A percentile compares a stretch with the other conserved stretches of the same genome.
Evolutionary conservation across 768 basidiomycete genomes (phyloP).

Genomic region (Inosperma sp.): DNA sequence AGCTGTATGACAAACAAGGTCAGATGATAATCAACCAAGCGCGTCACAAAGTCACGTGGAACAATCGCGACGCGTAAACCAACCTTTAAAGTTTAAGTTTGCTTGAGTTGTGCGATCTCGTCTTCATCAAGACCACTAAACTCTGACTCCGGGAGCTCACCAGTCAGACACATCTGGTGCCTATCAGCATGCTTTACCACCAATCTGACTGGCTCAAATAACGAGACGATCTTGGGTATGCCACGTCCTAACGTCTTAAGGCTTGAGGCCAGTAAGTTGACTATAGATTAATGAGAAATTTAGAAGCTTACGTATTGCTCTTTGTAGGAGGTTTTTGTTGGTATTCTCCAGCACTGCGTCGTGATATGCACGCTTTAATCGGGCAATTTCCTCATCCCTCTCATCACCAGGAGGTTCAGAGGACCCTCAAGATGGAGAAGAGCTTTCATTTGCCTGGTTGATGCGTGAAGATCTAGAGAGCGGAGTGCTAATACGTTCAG

Average conservation of each 20-base stretch:
- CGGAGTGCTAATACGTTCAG: too few species aligned
- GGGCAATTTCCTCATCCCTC: conserved; percentile 2
- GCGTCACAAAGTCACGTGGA: too few species aligned
- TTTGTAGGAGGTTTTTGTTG: conserved; percentile 1
- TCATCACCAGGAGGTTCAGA: not conserved
- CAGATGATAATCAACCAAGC: not conserved
- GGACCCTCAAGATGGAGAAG: not conserved
- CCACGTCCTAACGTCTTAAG: conserved; percentile 6
- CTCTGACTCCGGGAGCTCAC: not conserved
- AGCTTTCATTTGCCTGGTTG: too few species aligned
- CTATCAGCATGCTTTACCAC: conserved; percentile 5
- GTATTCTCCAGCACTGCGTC: not conserved
- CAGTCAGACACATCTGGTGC: conserved; percentile 2
- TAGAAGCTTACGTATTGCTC: not conserved
- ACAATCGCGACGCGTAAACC: too few species aligned
- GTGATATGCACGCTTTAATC: not conserved
- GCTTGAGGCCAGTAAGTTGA: not conserved
- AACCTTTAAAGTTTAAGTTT: too few species aligned
- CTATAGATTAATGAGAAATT: conserved; percentile 1
- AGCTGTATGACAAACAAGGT: not conserved
- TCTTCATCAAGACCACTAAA: conserved; percentile 6
- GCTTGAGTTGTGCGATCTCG: not conserved
- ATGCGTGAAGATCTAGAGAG: too few species aligned
- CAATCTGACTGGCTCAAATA: not conserved
- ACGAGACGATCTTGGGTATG: conserved; percentile 1